Percentiles rank a stretch among this genome's conserved stretches.
Conservation (phyloP, 1,139 yeast species). For the Chernovozyma sophiae-reginae region DNA sequence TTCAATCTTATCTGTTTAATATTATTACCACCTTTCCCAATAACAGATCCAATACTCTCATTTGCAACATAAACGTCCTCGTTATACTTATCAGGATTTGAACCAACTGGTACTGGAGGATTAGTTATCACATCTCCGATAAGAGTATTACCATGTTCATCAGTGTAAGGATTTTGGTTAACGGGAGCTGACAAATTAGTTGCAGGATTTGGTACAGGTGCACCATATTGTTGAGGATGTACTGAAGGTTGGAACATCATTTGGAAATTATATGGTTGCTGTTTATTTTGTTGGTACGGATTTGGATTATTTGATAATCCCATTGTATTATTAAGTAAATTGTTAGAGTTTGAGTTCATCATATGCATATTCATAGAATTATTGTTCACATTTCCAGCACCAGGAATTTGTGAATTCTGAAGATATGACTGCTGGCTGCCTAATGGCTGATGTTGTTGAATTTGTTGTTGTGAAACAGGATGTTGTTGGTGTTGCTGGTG, state of each 20-base stretch:
- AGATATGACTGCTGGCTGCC: background rate
- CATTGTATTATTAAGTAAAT: background rate
- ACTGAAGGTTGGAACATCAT: conserved; percentile 42
- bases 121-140: conserved; percentile 44
- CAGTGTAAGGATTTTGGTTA: conserved; percentile 36
- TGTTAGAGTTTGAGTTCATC: conserved; percentile 6
- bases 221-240: conserved; percentile 33
- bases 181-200: conserved; percentile 11
- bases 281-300: conserved; percentile 9
- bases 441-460: conserved; percentile 4
- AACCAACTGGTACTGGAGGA: conserved; percentile 35
- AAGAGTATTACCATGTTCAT: conserved; percentile 44
- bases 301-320: conserved; percentile 1
- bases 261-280: conserved; percentile 21
- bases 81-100: conserved; percentile 44
- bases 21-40: conserved; percentile 83
- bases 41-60: conserved; percentile 75
- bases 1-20: conserved; percentile 74
- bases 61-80: conserved; percentile 78
- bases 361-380: conserved; percentile 10
- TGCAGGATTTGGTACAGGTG: conserved; percentile 13
- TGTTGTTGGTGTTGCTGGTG: conserved; percentile 5
- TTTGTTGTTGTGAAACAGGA: conserved; percentile 16
- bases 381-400: conserved; percentile 9
- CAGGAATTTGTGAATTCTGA: conserved; percentile 17